Conservation (phyloP, 176 grass and related monocot genomes). For the Hordeum marinum region DNA sequence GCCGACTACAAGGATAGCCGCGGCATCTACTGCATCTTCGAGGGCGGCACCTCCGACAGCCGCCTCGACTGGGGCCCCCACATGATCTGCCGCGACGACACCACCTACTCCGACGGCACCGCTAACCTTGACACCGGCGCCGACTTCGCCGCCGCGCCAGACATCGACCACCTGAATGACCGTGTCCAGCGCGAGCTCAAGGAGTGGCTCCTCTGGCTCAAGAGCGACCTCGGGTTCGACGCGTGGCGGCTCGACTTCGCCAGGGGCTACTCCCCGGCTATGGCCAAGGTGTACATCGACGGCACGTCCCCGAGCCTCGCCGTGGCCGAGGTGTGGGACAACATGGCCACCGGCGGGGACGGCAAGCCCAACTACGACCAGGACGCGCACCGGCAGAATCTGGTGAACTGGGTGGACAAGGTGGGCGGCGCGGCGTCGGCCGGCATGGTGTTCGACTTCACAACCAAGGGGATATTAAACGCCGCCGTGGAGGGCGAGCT, state of each 20-base stretch:
- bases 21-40: constrained; percentile 67
- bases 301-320: constrained; percentile 32
- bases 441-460: constrained; percentile 38
- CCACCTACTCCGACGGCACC: constrained; percentile 48
- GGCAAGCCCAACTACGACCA: constrained; percentile 19
- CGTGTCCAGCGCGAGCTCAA: constrained; percentile 50
- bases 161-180: constrained; percentile 78
- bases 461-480: constrained; percentile 41
- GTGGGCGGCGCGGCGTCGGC: background rate
- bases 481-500: no score
- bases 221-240: constrained; percentile 68
- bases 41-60: constrained; percentile 59
- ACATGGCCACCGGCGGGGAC: background rate
- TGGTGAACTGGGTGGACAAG: constrained; percentile 39
- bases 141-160: constrained; percentile 39
- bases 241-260: constrained; percentile 72
- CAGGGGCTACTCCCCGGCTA: constrained; percentile 32
- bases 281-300: constrained; percentile 52
- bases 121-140: constrained; percentile 62
- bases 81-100: constrained; percentile 77
- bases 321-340: constrained; percentile 54
- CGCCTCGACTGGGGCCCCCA: constrained; percentile 67
- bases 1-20: constrained; percentile 38
- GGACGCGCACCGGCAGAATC: constrained; percentile 27
- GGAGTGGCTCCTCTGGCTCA: constrained; percentile 70